Base-by-base conservation (phyloP, 1,284 basidiomycete genomes). In the Ceratorhiza oryzae-sativae region DNA sequence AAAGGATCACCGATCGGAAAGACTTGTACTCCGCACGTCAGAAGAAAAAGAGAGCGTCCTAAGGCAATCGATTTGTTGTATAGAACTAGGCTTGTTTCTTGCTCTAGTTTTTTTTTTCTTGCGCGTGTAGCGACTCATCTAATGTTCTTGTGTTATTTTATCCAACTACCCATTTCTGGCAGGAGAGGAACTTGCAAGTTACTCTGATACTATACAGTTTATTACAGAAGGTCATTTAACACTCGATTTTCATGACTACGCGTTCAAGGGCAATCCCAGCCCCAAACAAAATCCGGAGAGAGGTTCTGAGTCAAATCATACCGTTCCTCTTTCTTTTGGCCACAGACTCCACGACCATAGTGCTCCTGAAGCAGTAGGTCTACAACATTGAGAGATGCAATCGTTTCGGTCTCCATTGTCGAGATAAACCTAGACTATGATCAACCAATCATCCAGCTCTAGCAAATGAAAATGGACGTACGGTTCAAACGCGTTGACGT, bases 361-460 rank as follows among this genome's bases (percentile, higher is more conserved):
- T 89, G 85, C 42, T 92, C 88, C 27, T 86, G 82, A 15, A 94
- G 82, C 25, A 93, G 83, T 27, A 92, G 82, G 74, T 93, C 92
- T 59, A 94, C 92, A 30, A 90, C 85, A 78, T 97, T 97, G 45
- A 93, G 88, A 0, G 92, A 88, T 0, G 92, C 85, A 46, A 97
- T 81, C 0, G 93, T 95, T 80, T 94, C 89, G 0, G 95, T 97
- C 81, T 98, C 95, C 95, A 97, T 96, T 9, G 91, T 91, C 13
- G 89, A 91, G 56, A 93, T 90, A 76, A 92, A 85, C 48, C 91
- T 91, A 68, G 13, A 45, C 42, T 45, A n/a, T 45, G 6, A 36
- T 76, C 48, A 77, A 73, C 25, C 23, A 15, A 34, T 30, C 23
- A 39, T 32, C 5, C 13, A 10, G 58, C 18, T 12, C 20, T 62